Evolutionary conservation across 2,329 filamentous ascomycete species (phyloP).

Genomic region (Colletotrichum sansevieriae): DNA sequence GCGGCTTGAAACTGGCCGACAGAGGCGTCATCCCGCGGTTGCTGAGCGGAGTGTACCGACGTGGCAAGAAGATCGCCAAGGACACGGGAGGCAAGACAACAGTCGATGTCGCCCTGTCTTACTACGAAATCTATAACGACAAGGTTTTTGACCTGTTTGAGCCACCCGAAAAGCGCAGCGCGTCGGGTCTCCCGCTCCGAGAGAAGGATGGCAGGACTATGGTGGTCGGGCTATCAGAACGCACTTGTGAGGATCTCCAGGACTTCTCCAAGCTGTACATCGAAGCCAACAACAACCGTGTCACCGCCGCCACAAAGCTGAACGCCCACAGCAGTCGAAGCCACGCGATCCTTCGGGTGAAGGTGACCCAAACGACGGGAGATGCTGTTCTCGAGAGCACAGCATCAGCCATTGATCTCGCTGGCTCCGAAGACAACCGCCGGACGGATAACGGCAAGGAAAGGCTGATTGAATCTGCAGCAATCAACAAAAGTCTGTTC

Average conservation of each 20-base stretch:
- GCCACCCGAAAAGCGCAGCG: constrained; percentile 85
- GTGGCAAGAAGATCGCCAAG: constrained; percentile 86
- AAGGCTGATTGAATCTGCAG: constrained; percentile 91
- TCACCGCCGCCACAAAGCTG: constrained; percentile 90
- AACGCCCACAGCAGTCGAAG: constrained; percentile 92
- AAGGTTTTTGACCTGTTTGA: constrained; percentile 94
- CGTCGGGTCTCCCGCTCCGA: constrained; percentile 83
- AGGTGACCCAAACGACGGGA: constrained; percentile 81
- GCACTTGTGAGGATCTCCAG: constrained; percentile 84
- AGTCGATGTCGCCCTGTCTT: constrained; percentile 83
- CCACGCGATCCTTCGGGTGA: constrained; percentile 92
- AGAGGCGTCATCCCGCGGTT: constrained; percentile 89
- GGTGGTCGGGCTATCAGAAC: constrained; percentile 87
- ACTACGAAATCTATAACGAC: constrained; percentile 98
- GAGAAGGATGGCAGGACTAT: constrained; percentile 90
- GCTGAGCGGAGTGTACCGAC: constrained; percentile 86
- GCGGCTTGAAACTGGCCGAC: constrained; percentile 86
- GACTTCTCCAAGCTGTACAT: constrained; percentile 94
- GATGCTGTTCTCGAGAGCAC: constrained; percentile 81
- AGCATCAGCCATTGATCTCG: constrained; percentile 93
- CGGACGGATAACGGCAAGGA: constrained; percentile 95
- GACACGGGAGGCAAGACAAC: constrained; percentile 78
- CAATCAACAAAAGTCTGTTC: constrained; percentile 97
- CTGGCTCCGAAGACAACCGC: constrained; percentile 95
- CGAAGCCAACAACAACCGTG: constrained; percentile 90